Conservation (phyloP, 768 basidiomycete genomes). For the Exidia glandulosa region DNA sequence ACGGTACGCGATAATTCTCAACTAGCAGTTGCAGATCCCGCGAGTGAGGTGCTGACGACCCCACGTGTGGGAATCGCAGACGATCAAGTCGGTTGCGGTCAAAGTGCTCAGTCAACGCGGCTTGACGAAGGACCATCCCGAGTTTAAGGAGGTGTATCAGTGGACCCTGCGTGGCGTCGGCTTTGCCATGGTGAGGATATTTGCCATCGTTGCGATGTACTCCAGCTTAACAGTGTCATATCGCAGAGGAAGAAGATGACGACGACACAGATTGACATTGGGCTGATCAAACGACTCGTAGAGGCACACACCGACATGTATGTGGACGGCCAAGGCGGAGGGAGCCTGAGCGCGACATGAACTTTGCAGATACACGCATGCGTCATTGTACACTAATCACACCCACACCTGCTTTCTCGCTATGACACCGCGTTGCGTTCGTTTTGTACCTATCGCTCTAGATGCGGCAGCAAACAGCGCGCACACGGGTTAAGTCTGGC, state of each 20-base stretch:
- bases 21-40: too few relatives aligned
- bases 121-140: conserved; percentile 3
- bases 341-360: too few relatives aligned
- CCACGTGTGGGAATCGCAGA: background rate
- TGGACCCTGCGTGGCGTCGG: conserved; percentile 5
- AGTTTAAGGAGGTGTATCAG: conserved; percentile 5
- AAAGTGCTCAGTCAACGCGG: background rate
- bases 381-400: background rate
- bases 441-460: too few relatives aligned
- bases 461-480: too few relatives aligned
- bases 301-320: conserved; percentile 6
- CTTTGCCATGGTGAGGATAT: conserved; percentile 6
- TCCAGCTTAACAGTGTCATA: too few relatives aligned
- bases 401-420: background rate
- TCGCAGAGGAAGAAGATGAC: background rate
- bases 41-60: too few relatives aligned
- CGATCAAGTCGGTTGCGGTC: background rate
- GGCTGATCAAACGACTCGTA: conserved; percentile 1
- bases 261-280: background rate
- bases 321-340: background rate
- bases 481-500: too few relatives aligned
- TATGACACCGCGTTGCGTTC: background rate
- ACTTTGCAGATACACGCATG: background rate
- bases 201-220: too few relatives aligned
- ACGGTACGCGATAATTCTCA: background rate